These are phyloP conservation scores for Termitomyces sp. DNA, from an alignment of 768 basidiomycete species.

Conservation along the genomic window DNA sequence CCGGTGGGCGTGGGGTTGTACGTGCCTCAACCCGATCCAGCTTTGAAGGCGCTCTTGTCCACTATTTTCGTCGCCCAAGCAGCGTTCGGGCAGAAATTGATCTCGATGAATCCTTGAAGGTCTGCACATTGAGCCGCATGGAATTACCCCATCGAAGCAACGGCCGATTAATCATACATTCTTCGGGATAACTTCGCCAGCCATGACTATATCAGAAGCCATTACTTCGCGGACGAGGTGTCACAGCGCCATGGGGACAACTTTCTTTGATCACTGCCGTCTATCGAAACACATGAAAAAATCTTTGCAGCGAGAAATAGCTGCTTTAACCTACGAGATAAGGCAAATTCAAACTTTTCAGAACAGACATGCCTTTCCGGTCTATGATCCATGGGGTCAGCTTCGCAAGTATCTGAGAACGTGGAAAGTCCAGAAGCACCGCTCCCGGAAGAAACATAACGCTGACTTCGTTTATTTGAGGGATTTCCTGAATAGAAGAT, in stretches of 20 bases:
- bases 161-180: background rate
- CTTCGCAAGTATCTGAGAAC: conserved; percentile 24
- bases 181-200: background rate
- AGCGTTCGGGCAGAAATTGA: background rate
- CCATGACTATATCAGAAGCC: background rate
- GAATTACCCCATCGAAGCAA: background rate
- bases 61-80: background rate
- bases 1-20: background rate
- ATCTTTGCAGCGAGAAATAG: too few relatives aligned
- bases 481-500: conserved; percentile 27
- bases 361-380: conserved; percentile 25
- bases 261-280: background rate
- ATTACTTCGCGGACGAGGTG: background rate
- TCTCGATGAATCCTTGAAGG: background rate
- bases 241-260: background rate
- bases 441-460: conserved; percentile 36
- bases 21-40: background rate
- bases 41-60: background rate
- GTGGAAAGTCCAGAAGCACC: conserved; percentile 37
- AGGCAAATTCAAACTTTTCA: background rate
- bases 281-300: background rate
- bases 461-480: conserved; percentile 30
- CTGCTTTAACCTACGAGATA: background rate
- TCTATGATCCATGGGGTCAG: conserved; percentile 29
- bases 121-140: too few relatives aligned